Base-by-base conservation (phyloP, 176 grass and related monocot species). In the Juncus effusus region DNA sequence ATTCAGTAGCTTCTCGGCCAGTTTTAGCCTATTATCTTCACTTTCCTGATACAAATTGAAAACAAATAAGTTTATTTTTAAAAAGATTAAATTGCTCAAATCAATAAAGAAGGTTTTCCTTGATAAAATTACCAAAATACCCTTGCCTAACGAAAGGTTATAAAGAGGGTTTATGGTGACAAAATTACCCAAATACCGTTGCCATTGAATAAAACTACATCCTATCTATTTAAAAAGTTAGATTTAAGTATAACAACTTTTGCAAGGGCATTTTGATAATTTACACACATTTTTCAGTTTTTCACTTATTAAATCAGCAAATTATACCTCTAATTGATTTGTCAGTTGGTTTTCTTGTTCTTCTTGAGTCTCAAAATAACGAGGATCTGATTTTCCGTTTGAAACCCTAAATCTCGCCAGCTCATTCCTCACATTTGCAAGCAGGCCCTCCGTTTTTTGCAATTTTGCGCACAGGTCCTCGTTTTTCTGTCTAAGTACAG, bases 331-430 rank as follows among this genome's bases (percentile, higher is more conserved):
- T 75, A 96, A 49, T 76, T 73, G 79, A 57, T 69, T 82, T 55
- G 65, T 81, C 73, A 97, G 72, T 60, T 67, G 63, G 35, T 91
- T 82, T 62, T 97, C 93, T 36, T 86, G 77, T 39, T 97, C 82
- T 15, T 91, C 77, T 70, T 28, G 19, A 28, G 19, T 28, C 19
- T 84, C 79, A 28, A 86, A 54, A 40, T 73, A 68, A 28, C 19
- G 19, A 38, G 77, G 82, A 68, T 81, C 74, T 73, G 19, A 28
- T 28, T 81, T 92, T 50, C 85, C 85, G 52, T 78, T 58, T 49
- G 82, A 86, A 63, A 77, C 47, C 74, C 69, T 73, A 70, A 86
- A 91, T 61, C 59, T 77, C 2, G 85, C 85, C 67, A 97, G 88
- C 60, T 97, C 85, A 74, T 97, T 74, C 63, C 88, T 91, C 2